Percentiles rank a stretch among this genome's conserved stretches.
These are phyloP conservation scores for Thermothielavioides terrestris DNA, from an alignment of 495 filamentous ascomycete species.

Conservation along the genomic window DNA sequence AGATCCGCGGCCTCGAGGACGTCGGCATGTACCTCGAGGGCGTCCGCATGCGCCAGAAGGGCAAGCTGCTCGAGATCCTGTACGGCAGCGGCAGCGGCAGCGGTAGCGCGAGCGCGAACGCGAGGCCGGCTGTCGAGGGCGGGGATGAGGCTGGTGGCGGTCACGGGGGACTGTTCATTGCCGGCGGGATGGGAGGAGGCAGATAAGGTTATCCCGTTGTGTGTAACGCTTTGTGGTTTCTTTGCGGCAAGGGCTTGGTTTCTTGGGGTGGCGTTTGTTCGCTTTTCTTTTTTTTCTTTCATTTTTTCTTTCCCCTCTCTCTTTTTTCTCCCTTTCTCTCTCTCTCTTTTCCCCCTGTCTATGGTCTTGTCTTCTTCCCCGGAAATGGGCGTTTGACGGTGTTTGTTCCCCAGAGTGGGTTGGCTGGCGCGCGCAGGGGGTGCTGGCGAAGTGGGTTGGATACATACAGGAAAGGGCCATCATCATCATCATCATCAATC, in stretches of 20 bases:
- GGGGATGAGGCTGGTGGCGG: not conserved
- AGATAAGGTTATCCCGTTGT: not conserved
- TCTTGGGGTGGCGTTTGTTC: not conserved
- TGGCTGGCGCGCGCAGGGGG: too few species aligned
- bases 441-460: too few species aligned
- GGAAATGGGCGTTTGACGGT: too few species aligned
- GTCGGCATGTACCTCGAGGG: constrained; percentile 66
- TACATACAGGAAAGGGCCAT: too few species aligned
- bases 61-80: constrained; percentile 70
- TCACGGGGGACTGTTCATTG: too few species aligned
- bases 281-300: not conserved
- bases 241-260: not conserved
- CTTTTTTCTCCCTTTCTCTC: too few species aligned
- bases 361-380: too few species aligned
- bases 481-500: too few species aligned
- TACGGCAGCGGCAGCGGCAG: constrained; percentile 46
- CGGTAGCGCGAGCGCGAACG: not conserved
- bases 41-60: constrained; percentile 69
- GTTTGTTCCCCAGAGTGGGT: too few species aligned
- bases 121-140: not conserved
- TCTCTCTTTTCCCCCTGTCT: too few species aligned
- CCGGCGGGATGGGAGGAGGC: too few species aligned
- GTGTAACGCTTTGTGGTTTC: not conserved
- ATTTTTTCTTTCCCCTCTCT: too few species aligned
- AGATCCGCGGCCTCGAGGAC: constrained; percentile 71